phyloP scores from a whole-genome alignment of 2,329 filamentous ascomycete genomes.

The Chaetomiaceae sp. region DNA sequence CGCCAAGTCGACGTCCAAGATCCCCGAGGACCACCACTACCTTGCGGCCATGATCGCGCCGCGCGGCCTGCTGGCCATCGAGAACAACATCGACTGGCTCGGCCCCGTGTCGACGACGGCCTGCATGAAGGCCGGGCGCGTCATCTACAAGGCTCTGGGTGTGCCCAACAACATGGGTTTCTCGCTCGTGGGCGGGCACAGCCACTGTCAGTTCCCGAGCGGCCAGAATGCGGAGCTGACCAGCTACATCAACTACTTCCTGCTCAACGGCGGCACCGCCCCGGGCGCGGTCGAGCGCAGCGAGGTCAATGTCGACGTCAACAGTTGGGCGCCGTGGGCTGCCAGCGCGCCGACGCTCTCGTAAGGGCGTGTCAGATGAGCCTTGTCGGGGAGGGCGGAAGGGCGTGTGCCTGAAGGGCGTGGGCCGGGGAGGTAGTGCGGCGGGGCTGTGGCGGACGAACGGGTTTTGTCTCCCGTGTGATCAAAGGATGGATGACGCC shows the following conservation, averaged over 20 bases:
- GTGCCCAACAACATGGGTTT: constrained; percentile 53
- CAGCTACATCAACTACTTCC: constrained; percentile 52
- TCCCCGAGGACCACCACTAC: constrained; percentile 56
- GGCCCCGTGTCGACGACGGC: constrained; percentile 52
- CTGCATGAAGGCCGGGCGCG: constrained; percentile 51
- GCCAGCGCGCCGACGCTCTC: constrained; percentile 32
- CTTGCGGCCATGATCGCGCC: constrained; percentile 53
- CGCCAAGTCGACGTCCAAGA: constrained; percentile 39
- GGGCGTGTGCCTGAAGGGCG: too few species aligned
- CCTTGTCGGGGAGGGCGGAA: not conserved
- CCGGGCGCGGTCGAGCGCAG: constrained; percentile 36
- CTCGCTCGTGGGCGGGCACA: constrained; percentile 49
- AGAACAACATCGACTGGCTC: constrained; percentile 57
- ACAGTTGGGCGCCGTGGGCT: constrained; percentile 39
- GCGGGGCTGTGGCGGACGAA: too few species aligned
- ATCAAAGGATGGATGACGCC: too few species aligned
- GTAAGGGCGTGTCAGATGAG: constrained; percentile 20
- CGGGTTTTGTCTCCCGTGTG: too few species aligned
- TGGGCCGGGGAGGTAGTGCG: too few species aligned
- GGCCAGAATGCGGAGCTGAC: constrained; percentile 48
- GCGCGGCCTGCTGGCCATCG: constrained; percentile 49
- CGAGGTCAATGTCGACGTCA: constrained; percentile 35
- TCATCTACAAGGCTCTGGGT: constrained; percentile 51
- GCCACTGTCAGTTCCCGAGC: constrained; percentile 52
- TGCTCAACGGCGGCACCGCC: constrained; percentile 35